Percentiles rank a stretch among this genome's conserved stretches.
These are phyloP conservation scores for Secale cereale DNA, from an alignment of 176 grass and related monocot genomes.

Conservation along the genomic window DNA sequence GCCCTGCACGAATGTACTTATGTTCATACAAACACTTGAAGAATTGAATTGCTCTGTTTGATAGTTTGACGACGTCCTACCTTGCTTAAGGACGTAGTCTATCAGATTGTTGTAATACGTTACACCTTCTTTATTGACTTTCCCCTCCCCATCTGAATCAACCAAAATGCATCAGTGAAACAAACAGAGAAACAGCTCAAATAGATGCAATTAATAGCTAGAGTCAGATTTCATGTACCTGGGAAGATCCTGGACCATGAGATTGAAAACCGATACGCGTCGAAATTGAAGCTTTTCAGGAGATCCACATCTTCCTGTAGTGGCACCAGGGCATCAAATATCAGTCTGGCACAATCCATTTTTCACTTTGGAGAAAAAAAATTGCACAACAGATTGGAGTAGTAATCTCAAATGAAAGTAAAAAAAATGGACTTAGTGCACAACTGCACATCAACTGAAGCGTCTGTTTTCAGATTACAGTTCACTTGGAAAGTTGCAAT, in stretches of 20 bases:
- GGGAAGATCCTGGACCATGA: conserved; percentile 83
- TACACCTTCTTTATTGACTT: conserved; percentile 57
- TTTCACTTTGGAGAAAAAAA: no score
- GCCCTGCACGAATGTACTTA: conserved; percentile 24
- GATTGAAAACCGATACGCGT: conserved; percentile 77
- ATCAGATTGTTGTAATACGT: conserved; percentile 75
- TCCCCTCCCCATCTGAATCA: conserved; percentile 59
- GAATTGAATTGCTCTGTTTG: background rate
- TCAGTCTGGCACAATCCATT: background rate
- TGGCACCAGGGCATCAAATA: background rate
- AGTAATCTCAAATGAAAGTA: background rate
- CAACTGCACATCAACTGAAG: background rate
- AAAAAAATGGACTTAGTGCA: background rate
- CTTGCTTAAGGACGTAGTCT: conserved; percentile 66
- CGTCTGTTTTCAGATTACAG: conserved; percentile 3
- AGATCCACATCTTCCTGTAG: conserved; percentile 58
- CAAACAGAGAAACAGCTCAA: background rate
- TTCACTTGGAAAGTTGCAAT: background rate
- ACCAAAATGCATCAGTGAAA: conserved; percentile 14
- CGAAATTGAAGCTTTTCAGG: conserved; percentile 67
- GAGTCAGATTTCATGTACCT: conserved; percentile 1
- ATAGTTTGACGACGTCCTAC: conserved; percentile 29
- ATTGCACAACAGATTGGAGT: background rate
- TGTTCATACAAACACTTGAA: background rate
- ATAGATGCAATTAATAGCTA: background rate